Percentiles rank a stretch among this genome's conserved stretches.
Evolutionary conservation across 2,329 filamentous ascomycete species (phyloP).

Genomic region (Apiospora saccharicola): DNA sequence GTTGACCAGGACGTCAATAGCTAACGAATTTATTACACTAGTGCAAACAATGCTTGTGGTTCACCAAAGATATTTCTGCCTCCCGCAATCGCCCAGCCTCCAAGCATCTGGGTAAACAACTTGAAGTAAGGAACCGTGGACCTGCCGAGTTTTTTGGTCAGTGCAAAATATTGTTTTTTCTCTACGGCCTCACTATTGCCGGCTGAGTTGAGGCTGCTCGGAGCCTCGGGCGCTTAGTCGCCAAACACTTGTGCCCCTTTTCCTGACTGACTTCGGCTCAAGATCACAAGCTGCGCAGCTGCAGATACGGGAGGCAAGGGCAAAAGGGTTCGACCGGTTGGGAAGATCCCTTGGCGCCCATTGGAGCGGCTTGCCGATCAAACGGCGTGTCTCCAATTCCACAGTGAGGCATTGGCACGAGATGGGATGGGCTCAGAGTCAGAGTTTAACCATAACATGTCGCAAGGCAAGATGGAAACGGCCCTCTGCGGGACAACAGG

Average conservation of each 20-base stretch:
- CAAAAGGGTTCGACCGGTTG: neutral
- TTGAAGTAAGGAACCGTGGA: too few species aligned
- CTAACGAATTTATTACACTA: too few species aligned
- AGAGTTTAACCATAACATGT: neutral
- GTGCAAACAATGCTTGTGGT: too few species aligned
- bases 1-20: too few species aligned
- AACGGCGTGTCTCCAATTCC: neutral
- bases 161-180: neutral
- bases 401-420: neutral
- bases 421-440: neutral
- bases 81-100: too few species aligned
- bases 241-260: neutral
- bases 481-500: neutral
- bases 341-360: neutral
- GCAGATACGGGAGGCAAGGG: neutral
- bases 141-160: neutral
- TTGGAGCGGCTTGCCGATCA: neutral
- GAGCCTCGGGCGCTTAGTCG: neutral
- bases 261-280: neutral
- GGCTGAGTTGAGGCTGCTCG: neutral
- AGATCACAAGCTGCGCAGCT: neutral
- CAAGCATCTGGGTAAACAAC: too few species aligned
- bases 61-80: too few species aligned
- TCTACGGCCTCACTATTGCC: neutral
- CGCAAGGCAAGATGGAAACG: neutral